A percentile compares a stretch with the other conserved stretches of the same genome.
Evolutionary conservation across 768 basidiomycete species (phyloP).

Genomic region (Boletus speciosus): DNA sequence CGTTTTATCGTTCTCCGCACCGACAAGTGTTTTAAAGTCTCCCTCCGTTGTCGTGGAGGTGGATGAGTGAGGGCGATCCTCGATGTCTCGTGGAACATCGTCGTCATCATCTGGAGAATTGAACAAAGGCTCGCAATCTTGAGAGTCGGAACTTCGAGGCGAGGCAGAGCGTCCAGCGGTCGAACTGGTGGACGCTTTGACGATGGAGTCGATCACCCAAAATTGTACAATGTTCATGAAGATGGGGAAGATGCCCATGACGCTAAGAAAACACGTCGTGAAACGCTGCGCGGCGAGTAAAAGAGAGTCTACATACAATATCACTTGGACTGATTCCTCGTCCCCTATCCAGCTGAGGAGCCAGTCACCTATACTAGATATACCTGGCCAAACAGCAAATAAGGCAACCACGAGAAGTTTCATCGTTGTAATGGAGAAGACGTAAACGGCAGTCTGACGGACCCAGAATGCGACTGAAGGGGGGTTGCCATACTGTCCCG

Average conservation of each 20-base stretch:
- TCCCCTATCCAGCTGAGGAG: constrained; percentile 75
- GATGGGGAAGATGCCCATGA: constrained; percentile 90
- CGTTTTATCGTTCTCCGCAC: constrained; percentile 10
- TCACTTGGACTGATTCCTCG: constrained; percentile 66
- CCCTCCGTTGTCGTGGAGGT: constrained; percentile 35
- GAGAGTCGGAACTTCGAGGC: constrained; percentile 35
- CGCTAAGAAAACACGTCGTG: constrained; percentile 39
- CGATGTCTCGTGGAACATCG: constrained; percentile 39
- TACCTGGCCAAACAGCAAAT: constrained; percentile 64
- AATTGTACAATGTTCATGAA: constrained; percentile 89
- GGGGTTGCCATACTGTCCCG: constrained; percentile 86
- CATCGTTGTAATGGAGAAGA: constrained; percentile 79
- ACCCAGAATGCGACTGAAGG: constrained; percentile 71
- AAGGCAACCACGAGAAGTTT: constrained; percentile 84
- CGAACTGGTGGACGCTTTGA: constrained; percentile 59
- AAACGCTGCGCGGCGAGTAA: neutral
- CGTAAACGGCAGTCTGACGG: constrained; percentile 78
- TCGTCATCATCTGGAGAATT: constrained; percentile 53
- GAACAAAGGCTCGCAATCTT: constrained; percentile 65
- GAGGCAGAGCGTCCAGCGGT: constrained; percentile 40
- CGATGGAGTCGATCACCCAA: constrained; percentile 92
- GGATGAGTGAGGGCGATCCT: constrained; percentile 39
- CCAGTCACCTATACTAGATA: constrained; percentile 83
- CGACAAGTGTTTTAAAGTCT: constrained; percentile 19
- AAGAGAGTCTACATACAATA: constrained; percentile 57